A percentile compares a stretch with the other conserved stretches of the same genome.
These are phyloP conservation scores for Cyclotella baltica DNA, from an alignment of 108 stramenopile genomes.

Conservation along the genomic window DNA sequence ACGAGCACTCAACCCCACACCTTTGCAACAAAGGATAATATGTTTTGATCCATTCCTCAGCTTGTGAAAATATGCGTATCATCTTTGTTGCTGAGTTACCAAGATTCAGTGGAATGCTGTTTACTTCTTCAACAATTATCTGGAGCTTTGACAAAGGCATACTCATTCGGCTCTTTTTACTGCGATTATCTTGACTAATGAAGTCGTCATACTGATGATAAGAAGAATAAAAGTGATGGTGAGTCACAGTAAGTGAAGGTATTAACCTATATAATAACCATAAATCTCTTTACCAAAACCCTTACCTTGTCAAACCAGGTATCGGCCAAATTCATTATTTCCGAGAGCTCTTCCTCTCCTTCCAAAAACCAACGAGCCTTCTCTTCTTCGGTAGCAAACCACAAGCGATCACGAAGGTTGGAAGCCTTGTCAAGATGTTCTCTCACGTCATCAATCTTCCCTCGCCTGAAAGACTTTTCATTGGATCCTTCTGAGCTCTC, in stretches of 20 bases:
- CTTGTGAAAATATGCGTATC: constrained; percentile 61
- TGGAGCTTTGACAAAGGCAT: constrained; percentile 63
- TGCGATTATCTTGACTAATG: constrained; percentile 69
- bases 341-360: constrained; percentile 60
- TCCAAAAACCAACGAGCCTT: constrained; percentile 64
- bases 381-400: constrained; percentile 44
- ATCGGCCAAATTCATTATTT: constrained; percentile 66
- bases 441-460: constrained; percentile 76
- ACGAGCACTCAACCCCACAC: constrained; percentile 56
- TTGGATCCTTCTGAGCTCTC: constrained; percentile 34
- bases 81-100: constrained; percentile 70
- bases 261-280: not conserved
- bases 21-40: constrained; percentile 50
- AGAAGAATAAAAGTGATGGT: not conserved
- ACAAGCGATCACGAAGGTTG: constrained; percentile 65
- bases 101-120: constrained; percentile 69
- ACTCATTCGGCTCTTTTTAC: constrained; percentile 50
- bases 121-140: constrained; percentile 60
- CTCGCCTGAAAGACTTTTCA: constrained; percentile 55
- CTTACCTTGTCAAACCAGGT: constrained; percentile 77
- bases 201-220: constrained; percentile 58
- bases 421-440: constrained; percentile 73
- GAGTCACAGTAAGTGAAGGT: too few relatives aligned
- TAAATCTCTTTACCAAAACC: not conserved
- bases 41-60: constrained; percentile 71